Conservation (phyloP, 176 grass and related monocot genomes). For the Triticum timopheevii region DNA sequence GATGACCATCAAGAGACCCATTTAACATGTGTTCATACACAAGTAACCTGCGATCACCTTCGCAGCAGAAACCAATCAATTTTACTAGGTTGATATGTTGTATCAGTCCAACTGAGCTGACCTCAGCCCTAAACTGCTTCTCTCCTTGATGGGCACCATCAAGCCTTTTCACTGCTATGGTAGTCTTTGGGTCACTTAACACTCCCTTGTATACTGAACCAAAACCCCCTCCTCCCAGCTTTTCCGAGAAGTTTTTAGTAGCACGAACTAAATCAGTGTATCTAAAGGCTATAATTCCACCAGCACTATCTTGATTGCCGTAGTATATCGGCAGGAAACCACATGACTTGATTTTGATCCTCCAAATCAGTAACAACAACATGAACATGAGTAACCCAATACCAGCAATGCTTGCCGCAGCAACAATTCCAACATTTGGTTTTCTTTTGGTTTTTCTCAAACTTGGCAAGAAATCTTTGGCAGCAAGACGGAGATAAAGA, state of each 20-base stretch:
- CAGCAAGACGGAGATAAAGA: neutral
- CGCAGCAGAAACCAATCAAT: neutral
- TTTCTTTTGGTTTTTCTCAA: neutral
- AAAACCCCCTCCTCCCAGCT: neutral
- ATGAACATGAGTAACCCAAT: neutral
- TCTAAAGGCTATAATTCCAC: neutral
- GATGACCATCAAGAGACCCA: neutral
- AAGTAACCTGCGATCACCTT: constrained; percentile 5
- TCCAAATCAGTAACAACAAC: neutral
- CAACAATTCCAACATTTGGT: neutral
- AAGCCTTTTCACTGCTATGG: neutral
- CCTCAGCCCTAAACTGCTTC: constrained; percentile 1
- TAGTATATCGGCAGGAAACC: neutral
- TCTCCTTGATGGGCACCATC: neutral
- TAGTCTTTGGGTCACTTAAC: neutral
- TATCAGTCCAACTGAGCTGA: neutral
- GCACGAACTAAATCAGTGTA: neutral
- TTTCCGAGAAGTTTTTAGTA: neutral
- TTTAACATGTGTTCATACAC: neutral
- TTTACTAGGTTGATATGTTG: neutral
- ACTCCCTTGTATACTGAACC: neutral
- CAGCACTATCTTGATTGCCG: neutral
- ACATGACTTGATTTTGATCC: neutral
- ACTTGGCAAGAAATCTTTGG: neutral
- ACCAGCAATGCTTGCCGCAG: neutral